These are phyloP conservation scores for Aspergillus japonicus DNA, from an alignment of 2,329 filamentous ascomycete genomes.

Conservation along the genomic window DNA sequence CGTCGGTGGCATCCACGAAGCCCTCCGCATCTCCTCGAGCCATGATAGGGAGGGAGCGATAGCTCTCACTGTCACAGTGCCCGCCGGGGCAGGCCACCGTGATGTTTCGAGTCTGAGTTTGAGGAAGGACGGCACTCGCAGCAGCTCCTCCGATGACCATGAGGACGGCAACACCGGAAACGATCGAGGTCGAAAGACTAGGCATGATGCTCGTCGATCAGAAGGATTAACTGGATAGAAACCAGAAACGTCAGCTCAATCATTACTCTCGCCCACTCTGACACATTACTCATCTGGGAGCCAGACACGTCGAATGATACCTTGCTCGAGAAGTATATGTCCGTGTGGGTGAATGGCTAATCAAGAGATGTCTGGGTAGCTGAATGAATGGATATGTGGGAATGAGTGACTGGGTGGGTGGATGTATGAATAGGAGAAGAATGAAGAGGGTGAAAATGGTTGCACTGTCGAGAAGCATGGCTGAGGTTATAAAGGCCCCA, in stretches of 20 bases:
- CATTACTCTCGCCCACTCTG: neutral
- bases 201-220: conserved; percentile 1
- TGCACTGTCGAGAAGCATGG: neutral
- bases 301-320: neutral
- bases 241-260: neutral
- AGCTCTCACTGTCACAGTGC: neutral
- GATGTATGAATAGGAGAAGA: neutral
- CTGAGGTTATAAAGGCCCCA: neutral
- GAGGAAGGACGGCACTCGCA: neutral
- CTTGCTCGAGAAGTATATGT: neutral
- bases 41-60: neutral
- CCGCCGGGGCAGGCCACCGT: neutral
- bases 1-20: neutral
- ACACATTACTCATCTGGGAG: neutral
- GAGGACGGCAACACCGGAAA: neutral
- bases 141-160: neutral
- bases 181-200: neutral
- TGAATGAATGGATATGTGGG: neutral
- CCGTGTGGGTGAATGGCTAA: neutral
- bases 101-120: neutral
- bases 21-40: neutral
- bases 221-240: neutral
- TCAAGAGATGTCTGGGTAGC: neutral
- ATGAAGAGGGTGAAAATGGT: neutral
- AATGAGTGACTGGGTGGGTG: neutral